Evolutionary conservation across 1,284 basidiomycete genomes (phyloP).

Genomic region (Ganoderma lingzhi): DNA sequence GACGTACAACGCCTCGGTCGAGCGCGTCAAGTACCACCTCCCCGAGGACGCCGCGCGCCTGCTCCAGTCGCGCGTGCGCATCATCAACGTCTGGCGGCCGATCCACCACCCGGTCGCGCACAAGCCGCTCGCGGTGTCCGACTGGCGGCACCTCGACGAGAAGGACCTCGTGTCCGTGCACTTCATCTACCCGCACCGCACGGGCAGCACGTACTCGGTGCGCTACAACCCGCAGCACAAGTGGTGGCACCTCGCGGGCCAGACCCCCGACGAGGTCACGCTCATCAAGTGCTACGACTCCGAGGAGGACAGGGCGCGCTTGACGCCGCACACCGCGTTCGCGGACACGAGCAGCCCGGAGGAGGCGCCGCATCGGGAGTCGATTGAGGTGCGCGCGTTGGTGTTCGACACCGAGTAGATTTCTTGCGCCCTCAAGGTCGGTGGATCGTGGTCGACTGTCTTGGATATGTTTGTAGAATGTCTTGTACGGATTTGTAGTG

Average conservation of each 20-base stretch:
- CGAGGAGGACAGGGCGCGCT: constrained; percentile 45
- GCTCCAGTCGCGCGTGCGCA: constrained; percentile 57
- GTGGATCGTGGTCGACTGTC: neutral
- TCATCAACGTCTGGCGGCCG: constrained; percentile 67
- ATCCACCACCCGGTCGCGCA: constrained; percentile 54
- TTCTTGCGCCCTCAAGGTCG: neutral
- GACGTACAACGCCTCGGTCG: constrained; percentile 54
- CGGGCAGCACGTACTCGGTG: constrained; percentile 64
- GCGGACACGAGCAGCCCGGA: constrained; percentile 46
- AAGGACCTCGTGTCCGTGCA: constrained; percentile 36
- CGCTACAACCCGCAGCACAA: constrained; percentile 56
- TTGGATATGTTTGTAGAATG: neutral
- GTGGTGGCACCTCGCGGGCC: constrained; percentile 62
- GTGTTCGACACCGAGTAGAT: constrained; percentile 45
- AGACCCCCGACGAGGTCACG: constrained; percentile 55
- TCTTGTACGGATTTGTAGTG: neutral
- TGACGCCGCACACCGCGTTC: constrained; percentile 58
- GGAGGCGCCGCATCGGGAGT: constrained; percentile 50
- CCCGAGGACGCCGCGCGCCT: constrained; percentile 52
- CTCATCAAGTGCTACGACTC: constrained; percentile 59
- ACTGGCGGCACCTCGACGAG: constrained; percentile 47
- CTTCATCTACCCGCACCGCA: constrained; percentile 39
- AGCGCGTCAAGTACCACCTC: constrained; percentile 60
- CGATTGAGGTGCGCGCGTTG: constrained; percentile 49
- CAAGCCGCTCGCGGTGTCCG: constrained; percentile 57